Base-by-base conservation (phyloP, 805 yeast species). In the Sungouiozyma intestinalis region DNA sequence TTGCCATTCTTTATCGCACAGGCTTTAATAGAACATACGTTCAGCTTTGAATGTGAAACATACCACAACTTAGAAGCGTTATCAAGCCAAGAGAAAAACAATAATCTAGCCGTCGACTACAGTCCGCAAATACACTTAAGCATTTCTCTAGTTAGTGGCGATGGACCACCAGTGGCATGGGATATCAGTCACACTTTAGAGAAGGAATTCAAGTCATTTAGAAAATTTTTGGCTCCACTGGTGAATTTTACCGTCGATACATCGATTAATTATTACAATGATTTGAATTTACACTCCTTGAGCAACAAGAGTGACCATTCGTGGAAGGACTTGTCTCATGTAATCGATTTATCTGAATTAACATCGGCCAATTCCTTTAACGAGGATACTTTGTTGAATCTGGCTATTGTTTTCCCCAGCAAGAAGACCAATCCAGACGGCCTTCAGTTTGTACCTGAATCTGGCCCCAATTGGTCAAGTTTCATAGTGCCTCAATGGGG, bases 401-500 rank as follows among this genome's bases (percentile, higher is more conserved):
- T 90, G 53, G 44, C 85, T 77, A 17, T 67, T 77, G 52, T 50
- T 0, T 61, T 61, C 40, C 65, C 66, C 2, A 47, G 35, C 65
- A 48, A 47, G 16, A 45, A 47, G 20, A 45, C 53, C 8, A 29
- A 44, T 8, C 47, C 51, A 6, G 45, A 51, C 77, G 38, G 80
- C 73, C 58, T 76, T 79, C 31, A 39, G 5, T 57, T 54, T 32
- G 44, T 53, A 15, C 20, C 46, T 16, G 35, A 42, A 17, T 31
- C 24, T 17, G 29, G 37, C 20, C 32, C 27, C 1, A 43, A 46
- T 17, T 60, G 63, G 62, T 42, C 51, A 39, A 52, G 62, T 42
- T 87, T 81, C 54, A 60, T 83, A 37, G 76, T 90, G 17, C 94
- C 96, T 6, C 94, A 84, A 62, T 88, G 95, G 95, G 96, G 47